Evolutionary conservation across 192 early-diverging fungal species (phyloP), one percentile per base, ranked within the genome.

Genomic region (Mortierella hygrophila): DNA sequence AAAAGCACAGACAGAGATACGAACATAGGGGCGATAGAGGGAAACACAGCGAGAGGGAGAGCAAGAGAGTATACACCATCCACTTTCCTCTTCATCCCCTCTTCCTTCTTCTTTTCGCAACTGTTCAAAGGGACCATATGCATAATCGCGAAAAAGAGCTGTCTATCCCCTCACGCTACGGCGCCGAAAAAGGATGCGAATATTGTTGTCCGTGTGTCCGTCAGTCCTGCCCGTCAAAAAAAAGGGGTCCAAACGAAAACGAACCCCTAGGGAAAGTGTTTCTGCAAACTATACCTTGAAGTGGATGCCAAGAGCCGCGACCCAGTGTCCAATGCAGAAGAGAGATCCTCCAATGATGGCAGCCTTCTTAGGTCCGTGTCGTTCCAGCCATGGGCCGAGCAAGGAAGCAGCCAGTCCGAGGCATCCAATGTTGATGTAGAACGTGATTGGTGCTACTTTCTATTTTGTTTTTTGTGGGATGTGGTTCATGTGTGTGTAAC

Each of bases 351-450:
- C 93, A 42, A 93, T 89, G 16, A 82, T 60, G n/a, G 83, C 88
- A 4, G 89, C 88, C 68, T 88, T 88, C 52, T 82, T 89, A 10
- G 93, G 92, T n/a, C 91, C 90, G 65, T 78, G 82, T 3, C 85
- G 90, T 72, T 93, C 92, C 35, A 93, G 87, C 90, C 91, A 91
- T 21, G 93, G 93, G 0, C 93, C 93, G n/a, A 88, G 86, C 40
- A 92, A 32, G 3, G 92, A 90, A 16, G 89, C 91, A 4, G 91
- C 89, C 29, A 91, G 71, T 23, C 92, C 92, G 10, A 93, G 84
- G 35, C 90, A 87, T 6, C 90, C 90, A 16, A 93, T 85, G 18
- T 90, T 89, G 79, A 92, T 90, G 81, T 92, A 93, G 76, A 92
- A 93, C 2, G 93, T 93, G 55, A 90, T 89, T 38, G 91, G 89